Percentiles rank a stretch among this genome's conserved stretches.
Evolutionary conservation across 257 asterid genomes (phyloP).

Genomic region (Plantago elongata): DNA sequence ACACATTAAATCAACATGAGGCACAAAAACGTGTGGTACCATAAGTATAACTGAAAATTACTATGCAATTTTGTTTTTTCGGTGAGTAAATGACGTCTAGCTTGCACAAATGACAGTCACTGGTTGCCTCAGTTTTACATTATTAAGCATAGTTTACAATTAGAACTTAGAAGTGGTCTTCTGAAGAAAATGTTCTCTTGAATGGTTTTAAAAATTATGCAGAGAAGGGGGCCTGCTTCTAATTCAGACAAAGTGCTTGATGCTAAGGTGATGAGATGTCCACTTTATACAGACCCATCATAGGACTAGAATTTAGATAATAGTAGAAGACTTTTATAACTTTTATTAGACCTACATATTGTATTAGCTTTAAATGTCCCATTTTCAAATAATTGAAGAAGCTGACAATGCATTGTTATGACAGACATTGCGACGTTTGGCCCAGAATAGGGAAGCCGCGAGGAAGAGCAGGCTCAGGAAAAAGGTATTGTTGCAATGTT

Average conservation of each 20-base stretch:
- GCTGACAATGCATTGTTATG: neutral
- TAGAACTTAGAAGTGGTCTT: too few species aligned
- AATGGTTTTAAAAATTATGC: conserved; percentile 33
- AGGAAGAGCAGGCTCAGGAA: conserved; percentile 91
- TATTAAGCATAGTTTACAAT: too few species aligned
- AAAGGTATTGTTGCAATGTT: conserved; percentile 40
- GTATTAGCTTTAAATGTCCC: neutral
- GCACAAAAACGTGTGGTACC: too few species aligned
- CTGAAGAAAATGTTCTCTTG: neutral
- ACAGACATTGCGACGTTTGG: conserved; percentile 94
- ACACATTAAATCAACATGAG: too few species aligned
- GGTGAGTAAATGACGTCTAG: too few species aligned
- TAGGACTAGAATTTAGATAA: conserved; percentile 9
- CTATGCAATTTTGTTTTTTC: too few species aligned
- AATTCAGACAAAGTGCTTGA: conserved; percentile 61
- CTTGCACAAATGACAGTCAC: too few species aligned
- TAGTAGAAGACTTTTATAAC: neutral
- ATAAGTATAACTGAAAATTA: too few species aligned
- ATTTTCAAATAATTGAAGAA: neutral
- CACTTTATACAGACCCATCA: conserved; percentile 30
- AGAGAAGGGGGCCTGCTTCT: conserved; percentile 67
- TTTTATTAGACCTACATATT: neutral
- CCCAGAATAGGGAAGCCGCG: conserved; percentile 98
- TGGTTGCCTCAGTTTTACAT: too few species aligned
- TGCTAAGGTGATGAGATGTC: conserved; percentile 45